These are phyloP conservation scores for Arthrobotrys sinensis DNA, from an alignment of 2,329 filamentous ascomycete species.

Conservation along the genomic window DNA sequence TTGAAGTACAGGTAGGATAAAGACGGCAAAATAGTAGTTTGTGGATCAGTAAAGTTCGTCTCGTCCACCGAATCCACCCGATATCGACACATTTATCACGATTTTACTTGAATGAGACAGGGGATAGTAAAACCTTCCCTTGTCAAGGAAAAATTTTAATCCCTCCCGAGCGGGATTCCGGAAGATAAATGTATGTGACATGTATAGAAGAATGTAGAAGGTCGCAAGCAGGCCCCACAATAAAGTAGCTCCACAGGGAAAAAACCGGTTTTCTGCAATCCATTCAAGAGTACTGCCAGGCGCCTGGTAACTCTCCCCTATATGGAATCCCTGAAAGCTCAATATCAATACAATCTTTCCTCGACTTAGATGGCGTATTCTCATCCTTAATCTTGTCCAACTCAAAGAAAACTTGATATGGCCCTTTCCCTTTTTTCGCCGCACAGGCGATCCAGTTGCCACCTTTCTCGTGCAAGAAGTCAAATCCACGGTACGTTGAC, in stretches of 20 bases:
- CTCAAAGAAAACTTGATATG: conserved; percentile 34
- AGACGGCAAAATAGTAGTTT: background rate
- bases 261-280: too few species aligned
- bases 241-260: too few species aligned
- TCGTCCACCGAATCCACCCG: background rate
- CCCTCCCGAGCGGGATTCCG: too few species aligned
- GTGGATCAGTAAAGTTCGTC: background rate
- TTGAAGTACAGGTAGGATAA: background rate
- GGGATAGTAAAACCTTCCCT: too few species aligned
- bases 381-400: background rate
- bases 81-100: background rate
- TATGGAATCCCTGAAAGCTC: background rate
- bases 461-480: background rate
- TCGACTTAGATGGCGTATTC: conserved; percentile 3
- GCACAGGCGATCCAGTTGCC: conserved; percentile 31
- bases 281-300: conserved; percentile 11
- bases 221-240: too few species aligned
- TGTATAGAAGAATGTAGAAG: too few species aligned
- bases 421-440: background rate
- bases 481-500: conserved; percentile 3
- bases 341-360: conserved; percentile 23
- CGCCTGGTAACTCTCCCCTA: background rate
- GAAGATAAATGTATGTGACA: too few species aligned
- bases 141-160: too few species aligned
- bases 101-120: too few species aligned